Percentiles rank a stretch among this genome's conserved stretches.
These are phyloP conservation scores for Raddia distichophylla DNA, from an alignment of 176 grass and related monocot species.

Conservation along the genomic window DNA sequence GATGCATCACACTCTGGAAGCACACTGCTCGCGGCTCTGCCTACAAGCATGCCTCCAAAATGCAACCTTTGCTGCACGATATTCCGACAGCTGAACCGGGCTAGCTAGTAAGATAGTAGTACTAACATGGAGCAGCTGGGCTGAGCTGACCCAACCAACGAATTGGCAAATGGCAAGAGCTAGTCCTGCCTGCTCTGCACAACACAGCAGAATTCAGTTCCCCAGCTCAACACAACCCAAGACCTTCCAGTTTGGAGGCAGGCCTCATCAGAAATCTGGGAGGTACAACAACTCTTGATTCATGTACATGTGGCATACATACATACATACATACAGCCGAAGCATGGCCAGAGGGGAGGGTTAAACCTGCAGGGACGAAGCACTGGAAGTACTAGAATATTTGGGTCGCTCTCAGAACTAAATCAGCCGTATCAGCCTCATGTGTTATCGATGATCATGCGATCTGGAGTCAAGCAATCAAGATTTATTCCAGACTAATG, in stretches of 20 bases:
- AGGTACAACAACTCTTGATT: constrained; percentile 47
- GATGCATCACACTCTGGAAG: constrained; percentile 13
- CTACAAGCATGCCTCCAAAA: constrained; percentile 15
- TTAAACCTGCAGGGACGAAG: not conserved
- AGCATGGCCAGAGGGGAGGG: not conserved
- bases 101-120: not conserved
- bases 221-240: not conserved
- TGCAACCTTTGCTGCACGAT: not conserved
- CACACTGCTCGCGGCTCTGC: not conserved
- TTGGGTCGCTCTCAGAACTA: not conserved
- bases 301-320: constrained; percentile 43
- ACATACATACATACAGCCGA: not conserved
- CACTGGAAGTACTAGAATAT: constrained; percentile 4
- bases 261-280: constrained; percentile 29
- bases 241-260: constrained; percentile 3
- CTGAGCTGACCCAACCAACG: not conserved
- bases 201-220: not conserved
- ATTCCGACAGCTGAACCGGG: constrained; percentile 31
- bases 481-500: constrained; percentile 40
- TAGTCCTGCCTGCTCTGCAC: not conserved
- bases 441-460: constrained; percentile 10
- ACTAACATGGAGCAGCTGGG: not conserved
- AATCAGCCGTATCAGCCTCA: constrained; percentile 37
- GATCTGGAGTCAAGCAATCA: constrained; percentile 15
- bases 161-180: not conserved